These are phyloP conservation scores for Trametes polyzona DNA, from an alignment of 1,284 basidiomycete genomes.

Conservation along the genomic window DNA sequence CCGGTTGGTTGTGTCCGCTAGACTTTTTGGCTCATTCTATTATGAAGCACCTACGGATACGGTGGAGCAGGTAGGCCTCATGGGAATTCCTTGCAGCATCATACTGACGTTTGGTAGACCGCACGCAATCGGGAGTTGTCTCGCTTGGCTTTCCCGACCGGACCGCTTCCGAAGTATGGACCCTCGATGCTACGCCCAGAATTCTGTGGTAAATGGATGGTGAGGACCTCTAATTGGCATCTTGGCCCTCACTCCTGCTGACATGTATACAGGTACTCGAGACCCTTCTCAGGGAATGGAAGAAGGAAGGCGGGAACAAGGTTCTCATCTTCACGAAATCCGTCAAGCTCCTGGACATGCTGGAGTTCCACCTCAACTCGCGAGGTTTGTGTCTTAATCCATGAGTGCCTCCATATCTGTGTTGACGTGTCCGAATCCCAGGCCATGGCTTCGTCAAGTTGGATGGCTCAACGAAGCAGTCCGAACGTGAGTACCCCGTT, in stretches of 20 bases:
- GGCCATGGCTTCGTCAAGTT: conserved; percentile 71
- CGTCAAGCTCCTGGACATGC: conserved; percentile 79
- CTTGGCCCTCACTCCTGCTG: background rate
- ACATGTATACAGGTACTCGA: conserved; percentile 58
- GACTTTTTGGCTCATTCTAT: background rate
- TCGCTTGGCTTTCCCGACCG: conserved; percentile 58
- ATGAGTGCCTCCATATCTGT: background rate
- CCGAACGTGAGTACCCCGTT: conserved; percentile 55
- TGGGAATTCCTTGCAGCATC: background rate
- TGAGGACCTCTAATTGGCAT: conserved; percentile 38
- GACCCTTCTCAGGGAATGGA: conserved; percentile 67
- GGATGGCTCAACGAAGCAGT: conserved; percentile 71
- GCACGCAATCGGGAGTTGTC: conserved; percentile 62
- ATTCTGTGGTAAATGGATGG: conserved; percentile 87
- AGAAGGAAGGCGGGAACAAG: conserved; percentile 67
- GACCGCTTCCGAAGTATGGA: conserved; percentile 60
- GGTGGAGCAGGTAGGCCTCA: conserved; percentile 56
- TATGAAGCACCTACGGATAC: conserved; percentile 60
- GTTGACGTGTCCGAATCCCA: conserved; percentile 26
- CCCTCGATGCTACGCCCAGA: conserved; percentile 60
- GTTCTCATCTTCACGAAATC: conserved; percentile 88
- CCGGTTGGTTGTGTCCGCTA: too few relatives aligned
- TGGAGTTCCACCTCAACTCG: conserved; percentile 69
- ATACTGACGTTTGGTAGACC: conserved; percentile 41
- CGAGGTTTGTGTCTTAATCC: conserved; percentile 45